These are phyloP conservation scores for Apostasia shenzhenica DNA, from an alignment of 106 monocot genomes.

Conservation along the genomic window DNA sequence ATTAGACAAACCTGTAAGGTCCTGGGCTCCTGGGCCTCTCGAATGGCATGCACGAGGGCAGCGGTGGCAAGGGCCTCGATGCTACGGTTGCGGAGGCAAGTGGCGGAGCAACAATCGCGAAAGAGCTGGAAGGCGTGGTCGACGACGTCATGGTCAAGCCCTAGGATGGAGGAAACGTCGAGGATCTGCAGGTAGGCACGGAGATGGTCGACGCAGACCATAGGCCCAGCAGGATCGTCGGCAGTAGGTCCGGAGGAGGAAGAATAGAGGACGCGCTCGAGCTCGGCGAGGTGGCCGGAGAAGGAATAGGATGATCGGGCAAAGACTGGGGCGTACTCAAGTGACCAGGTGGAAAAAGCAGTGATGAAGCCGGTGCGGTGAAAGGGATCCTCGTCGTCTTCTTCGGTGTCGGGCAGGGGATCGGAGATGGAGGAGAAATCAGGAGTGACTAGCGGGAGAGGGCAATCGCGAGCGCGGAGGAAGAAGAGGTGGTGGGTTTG, in stretches of 20 bases:
- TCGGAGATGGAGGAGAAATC: conserved; percentile 31
- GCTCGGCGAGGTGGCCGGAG: conserved; percentile 86
- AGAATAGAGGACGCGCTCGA: conserved; percentile 68
- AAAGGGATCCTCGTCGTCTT: conserved; percentile 71
- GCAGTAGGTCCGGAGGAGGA: conserved; percentile 14
- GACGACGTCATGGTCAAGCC: conserved; percentile 69
- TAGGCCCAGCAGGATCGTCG: conserved; percentile 28
- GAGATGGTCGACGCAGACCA: conserved; percentile 74
- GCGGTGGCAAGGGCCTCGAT: conserved; percentile 94
- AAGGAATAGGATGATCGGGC: conserved; percentile 71
- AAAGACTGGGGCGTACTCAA: conserved; percentile 54
- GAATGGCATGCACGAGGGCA: conserved; percentile 97
- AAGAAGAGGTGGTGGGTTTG: conserved; percentile 63
- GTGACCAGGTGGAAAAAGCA: conserved; percentile 88
- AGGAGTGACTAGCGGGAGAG: conserved; percentile 68
- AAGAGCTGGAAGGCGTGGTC: conserved; percentile 96
- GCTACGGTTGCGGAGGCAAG: conserved; percentile 85
- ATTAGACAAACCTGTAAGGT: conserved; percentile 66
- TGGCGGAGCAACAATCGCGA: conserved; percentile 80
- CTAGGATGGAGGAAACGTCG: conserved; percentile 84
- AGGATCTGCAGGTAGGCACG: conserved; percentile 90
- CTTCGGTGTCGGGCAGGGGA: neutral
- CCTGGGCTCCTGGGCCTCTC: conserved; percentile 91
- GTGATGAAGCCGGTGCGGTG: conserved; percentile 83
- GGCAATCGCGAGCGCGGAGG: conserved; percentile 57